Evolutionary conservation across 768 basidiomycete species (phyloP).

Genomic region (Auricularia auricula-judae): DNA sequence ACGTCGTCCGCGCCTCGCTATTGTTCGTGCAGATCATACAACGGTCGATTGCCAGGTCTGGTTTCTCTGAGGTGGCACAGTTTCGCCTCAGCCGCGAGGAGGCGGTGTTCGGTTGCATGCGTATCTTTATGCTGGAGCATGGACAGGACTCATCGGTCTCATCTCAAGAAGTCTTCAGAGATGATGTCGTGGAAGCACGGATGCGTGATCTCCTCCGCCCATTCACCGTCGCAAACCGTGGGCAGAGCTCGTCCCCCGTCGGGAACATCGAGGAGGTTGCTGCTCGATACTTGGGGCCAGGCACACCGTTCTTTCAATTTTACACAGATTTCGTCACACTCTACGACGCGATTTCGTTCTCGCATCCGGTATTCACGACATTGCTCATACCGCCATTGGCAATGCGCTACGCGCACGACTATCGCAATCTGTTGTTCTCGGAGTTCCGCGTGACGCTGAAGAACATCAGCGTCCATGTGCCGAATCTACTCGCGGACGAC

Average conservation of each 20-base stretch:
- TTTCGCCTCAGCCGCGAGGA: conserved; percentile 38
- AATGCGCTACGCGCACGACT: conserved; percentile 70
- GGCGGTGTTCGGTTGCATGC: conserved; percentile 72
- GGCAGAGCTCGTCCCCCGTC: conserved; percentile 7
- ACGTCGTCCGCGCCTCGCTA: conserved; percentile 61
- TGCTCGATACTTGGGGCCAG: conserved; percentile 44
- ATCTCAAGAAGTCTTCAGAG: conserved; percentile 69
- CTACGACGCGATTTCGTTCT: conserved; percentile 88
- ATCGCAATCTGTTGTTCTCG: conserved; percentile 73
- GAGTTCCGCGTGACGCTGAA: conserved; percentile 61
- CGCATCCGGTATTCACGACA: conserved; percentile 60
- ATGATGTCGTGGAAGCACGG: conserved; percentile 43
- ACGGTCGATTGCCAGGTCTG: conserved; percentile 32
- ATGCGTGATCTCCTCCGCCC: conserved; percentile 53
- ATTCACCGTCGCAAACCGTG: conserved; percentile 24
- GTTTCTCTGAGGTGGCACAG: conserved; percentile 27
- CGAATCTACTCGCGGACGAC: conserved; percentile 41
- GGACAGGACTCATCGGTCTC: conserved; percentile 38
- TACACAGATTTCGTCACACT: conserved; percentile 84
- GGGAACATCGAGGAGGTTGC: conserved; percentile 43
- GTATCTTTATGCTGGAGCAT: conserved; percentile 93
- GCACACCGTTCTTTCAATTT: conserved; percentile 83
- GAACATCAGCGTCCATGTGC: conserved; percentile 41
- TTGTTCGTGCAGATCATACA: conserved; percentile 44
- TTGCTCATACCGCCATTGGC: conserved; percentile 69